phyloP scores from a whole-genome alignment of 2,329 filamentous ascomycete genomes.

The Hypomyces rosellus region DNA sequence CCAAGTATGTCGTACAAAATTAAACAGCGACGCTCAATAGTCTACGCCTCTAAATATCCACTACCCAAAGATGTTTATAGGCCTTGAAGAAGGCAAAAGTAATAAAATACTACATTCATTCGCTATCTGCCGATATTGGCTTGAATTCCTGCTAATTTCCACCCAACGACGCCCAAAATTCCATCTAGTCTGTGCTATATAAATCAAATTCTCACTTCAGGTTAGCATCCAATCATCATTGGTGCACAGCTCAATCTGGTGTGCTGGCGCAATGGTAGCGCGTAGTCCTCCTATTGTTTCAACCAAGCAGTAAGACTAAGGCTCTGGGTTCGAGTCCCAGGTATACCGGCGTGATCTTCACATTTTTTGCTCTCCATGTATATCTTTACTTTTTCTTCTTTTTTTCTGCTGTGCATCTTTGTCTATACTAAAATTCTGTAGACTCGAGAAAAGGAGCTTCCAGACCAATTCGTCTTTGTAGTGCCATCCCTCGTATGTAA shows the following conservation, averaged over 20 bases:
- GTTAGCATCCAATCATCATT: no score
- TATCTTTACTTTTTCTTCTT: background rate
- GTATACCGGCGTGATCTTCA: conserved; percentile 21
- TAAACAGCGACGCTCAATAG: no score
- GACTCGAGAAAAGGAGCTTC: background rate
- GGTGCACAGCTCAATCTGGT: conserved; percentile 10
- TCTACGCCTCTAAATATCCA: background rate
- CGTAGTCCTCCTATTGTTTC: conserved; percentile 29
- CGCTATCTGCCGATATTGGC: no score
- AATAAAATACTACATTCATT: no score
- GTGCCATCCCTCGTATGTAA: background rate
- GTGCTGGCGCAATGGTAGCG: conserved; percentile 34
- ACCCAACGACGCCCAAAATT: no score
- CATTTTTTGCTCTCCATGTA: background rate
- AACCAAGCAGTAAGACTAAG: conserved; percentile 24
- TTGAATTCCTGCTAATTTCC: no score
- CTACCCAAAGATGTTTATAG: background rate
- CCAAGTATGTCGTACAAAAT: no score
- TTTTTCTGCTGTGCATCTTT: background rate
- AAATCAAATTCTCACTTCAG: no score
- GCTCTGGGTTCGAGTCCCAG: conserved; percentile 36
- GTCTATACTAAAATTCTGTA: background rate
- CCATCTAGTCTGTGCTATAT: no score
- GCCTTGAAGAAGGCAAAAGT: no score
- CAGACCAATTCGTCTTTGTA: background rate